Conservation (phyloP, 257 asterid species). For the Solanum etuberosum region DNA sequence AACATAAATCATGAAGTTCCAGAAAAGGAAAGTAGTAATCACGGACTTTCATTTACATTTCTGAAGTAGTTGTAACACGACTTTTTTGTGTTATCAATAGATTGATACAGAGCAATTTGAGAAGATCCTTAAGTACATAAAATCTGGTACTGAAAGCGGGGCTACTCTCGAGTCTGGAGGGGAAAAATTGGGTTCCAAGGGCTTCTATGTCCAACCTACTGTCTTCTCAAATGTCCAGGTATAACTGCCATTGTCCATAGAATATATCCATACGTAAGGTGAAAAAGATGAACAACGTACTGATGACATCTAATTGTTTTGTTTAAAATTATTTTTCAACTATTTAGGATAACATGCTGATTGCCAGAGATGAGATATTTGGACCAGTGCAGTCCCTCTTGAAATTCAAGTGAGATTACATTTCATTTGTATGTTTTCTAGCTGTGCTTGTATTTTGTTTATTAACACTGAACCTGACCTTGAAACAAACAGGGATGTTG, state of each 20-base stretch:
- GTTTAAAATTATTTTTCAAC: not conserved
- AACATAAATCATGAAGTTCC: not conserved
- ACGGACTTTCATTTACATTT: not conserved
- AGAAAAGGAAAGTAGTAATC: not conserved
- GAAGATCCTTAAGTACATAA: conserved; percentile 2
- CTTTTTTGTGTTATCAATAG: not conserved
- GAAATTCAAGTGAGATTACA: not conserved
- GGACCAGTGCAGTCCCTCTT: not conserved
- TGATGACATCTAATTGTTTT: not conserved
- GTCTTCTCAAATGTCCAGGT: conserved; percentile 14
- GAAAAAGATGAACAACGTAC: not conserved
- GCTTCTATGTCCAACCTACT: conserved; percentile 7
- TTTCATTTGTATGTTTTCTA: not conserved
- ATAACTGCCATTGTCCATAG: not conserved
- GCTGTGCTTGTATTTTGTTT: not conserved
- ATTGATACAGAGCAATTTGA: conserved; percentile 5
- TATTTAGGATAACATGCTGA: not conserved
- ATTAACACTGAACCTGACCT: not conserved
- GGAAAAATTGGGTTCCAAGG: not conserved
- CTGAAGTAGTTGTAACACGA: not conserved
- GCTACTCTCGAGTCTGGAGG: conserved; percentile 15
- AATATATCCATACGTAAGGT: not conserved
- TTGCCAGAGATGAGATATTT: not conserved
- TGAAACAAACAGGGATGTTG: not conserved
- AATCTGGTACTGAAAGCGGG: conserved; percentile 1